Evolutionary conservation across 768 basidiomycete genomes (phyloP), one percentile per base, ranked within the genome.

Genomic region (Naganishia antarctica): DNA sequence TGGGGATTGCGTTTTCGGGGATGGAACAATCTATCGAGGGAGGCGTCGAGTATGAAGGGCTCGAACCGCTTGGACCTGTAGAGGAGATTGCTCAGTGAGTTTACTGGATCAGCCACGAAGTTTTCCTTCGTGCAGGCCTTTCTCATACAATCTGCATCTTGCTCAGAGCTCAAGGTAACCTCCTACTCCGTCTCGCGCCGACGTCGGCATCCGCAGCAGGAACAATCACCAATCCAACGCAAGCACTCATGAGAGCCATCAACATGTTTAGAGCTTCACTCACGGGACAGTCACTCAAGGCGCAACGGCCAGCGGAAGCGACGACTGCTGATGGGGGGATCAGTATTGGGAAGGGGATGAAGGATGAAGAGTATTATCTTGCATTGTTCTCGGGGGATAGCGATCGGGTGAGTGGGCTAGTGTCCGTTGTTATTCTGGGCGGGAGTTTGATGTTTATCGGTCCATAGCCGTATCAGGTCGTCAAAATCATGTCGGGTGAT

Each of bases 341-440:
- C 28, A 61, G 41, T 63, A 41, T 44, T 51, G 71, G 60, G 57
- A 66, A 43, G 61, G 45, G 44, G 64, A 66, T 37, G 23, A 78
- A 78, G 59, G 76, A 78, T 16, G 74, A 78, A 60, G 74, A 74
- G n/a, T 78, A 75, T 60, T 75, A 70, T 58, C 63, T 78, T 12
- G 72, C 68, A 3, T 43, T 78, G 23, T 49, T 73, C 21, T 62
- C 49, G 32, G 25, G 48, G 16, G 61, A 49, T 11, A 49, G 48
- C 32, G 25, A 40, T 21, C n/a, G 21, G 32, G 48, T 49, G 15
- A 26, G 61, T n/a, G 15, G 32, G 6, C 21, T 34, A 3, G 46
- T 43, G 21, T 4, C 11, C 4, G 18, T 32, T 28, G 23, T n/a
- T 4, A 26, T 28, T 12, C 23, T 5, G 7, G 3, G 26, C 48